Evolutionary conservation across 768 basidiomycete genomes (phyloP).

Genomic region (Scleroderma citrinum): DNA sequence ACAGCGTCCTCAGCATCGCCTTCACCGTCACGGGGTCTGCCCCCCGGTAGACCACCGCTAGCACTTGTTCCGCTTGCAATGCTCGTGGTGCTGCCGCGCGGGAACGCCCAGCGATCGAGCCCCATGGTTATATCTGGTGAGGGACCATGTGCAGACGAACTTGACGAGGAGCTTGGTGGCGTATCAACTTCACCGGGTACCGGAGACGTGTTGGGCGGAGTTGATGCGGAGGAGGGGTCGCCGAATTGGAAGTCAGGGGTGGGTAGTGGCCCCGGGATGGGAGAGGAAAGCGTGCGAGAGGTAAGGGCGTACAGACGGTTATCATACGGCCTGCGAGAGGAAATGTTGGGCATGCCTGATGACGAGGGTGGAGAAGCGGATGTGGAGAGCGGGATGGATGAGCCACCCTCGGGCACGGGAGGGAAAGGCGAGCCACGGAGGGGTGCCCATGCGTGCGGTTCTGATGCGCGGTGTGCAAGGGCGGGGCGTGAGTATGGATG

Average conservation of each 20-base stretch:
- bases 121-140: constrained; percentile 41
- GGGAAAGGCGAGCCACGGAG: constrained; percentile 34
- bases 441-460: constrained; percentile 30
- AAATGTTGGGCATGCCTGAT: constrained; percentile 1
- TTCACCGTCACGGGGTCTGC: constrained; percentile 32
- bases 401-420: constrained; percentile 19
- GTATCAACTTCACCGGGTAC: constrained; percentile 41
- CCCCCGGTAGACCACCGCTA: not conserved
- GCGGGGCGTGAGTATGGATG: constrained; percentile 40
- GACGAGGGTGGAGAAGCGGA: not conserved
- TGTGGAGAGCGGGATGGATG: constrained; percentile 7
- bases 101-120: constrained; percentile 41
- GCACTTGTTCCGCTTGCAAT: not conserved
- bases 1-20: constrained; percentile 49
- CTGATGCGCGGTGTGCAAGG: constrained; percentile 26
- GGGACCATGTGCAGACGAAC: constrained; percentile 8
- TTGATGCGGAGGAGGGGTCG: constrained; percentile 39
- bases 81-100: constrained; percentile 19
- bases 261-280: constrained; percentile 50
- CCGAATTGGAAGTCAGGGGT: constrained; percentile 61
- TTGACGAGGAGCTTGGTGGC: constrained; percentile 3
- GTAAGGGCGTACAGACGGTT: constrained; percentile 44
- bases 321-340: constrained; percentile 33
- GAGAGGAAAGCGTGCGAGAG: constrained; percentile 44
- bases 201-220: constrained; percentile 43